A percentile compares a stretch with the other conserved stretches of the same genome.
phyloP scores from a whole-genome alignment of 2,329 filamentous ascomycete species.

The Stemphylium vesicarium region DNA sequence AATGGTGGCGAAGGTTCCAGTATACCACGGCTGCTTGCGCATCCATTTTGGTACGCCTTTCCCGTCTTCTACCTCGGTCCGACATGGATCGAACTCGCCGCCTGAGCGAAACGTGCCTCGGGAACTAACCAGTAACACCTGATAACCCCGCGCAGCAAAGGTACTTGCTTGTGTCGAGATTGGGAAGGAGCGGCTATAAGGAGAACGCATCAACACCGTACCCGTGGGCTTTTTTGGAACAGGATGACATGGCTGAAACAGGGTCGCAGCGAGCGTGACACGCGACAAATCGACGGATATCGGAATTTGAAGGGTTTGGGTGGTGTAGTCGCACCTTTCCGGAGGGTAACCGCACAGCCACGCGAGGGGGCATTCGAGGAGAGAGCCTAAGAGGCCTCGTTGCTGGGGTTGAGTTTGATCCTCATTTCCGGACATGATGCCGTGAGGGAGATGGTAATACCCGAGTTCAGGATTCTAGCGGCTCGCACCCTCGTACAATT shows the following conservation, averaged over 20 bases:
- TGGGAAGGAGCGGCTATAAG: constrained; percentile 15
- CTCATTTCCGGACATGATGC: too few relatives aligned
- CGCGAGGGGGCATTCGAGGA: background rate
- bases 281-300: background rate
- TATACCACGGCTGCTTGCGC: constrained; percentile 15
- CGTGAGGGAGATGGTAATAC: too few relatives aligned
- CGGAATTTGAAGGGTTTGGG: background rate
- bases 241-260: background rate
- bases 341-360: background rate
- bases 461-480: too few relatives aligned
- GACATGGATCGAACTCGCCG: constrained; percentile 15
- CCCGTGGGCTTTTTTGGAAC: constrained; percentile 1
- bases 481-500: too few relatives aligned
- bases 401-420: background rate
- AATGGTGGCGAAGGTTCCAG: constrained; percentile 14
- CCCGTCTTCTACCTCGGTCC: constrained; percentile 17
- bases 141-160: constrained; percentile 8
- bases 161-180: background rate
- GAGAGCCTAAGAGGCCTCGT: background rate
- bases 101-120: constrained; percentile 20
- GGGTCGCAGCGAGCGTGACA: background rate
- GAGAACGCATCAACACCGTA: constrained; percentile 14
- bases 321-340: background rate
- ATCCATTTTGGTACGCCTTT: constrained; percentile 16
- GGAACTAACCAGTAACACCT: constrained; percentile 13